Base-by-base conservation (phyloP, 306 rosid genomes). In the Ceratonia siliqua region DNA sequence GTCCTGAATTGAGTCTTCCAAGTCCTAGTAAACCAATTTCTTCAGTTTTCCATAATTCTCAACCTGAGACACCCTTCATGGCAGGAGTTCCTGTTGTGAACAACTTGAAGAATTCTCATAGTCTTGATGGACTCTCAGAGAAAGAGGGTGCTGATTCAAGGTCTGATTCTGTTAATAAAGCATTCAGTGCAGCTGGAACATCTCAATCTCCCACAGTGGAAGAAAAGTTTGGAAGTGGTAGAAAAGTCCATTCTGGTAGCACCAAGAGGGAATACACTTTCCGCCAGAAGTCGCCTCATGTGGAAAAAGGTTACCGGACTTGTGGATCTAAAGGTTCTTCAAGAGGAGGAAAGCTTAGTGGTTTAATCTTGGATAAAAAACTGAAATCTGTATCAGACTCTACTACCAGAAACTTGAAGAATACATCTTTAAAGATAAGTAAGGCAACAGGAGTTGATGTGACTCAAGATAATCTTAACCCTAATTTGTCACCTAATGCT, bases 251-350 rank as follows among this genome's bases (percentile, higher is more conserved):
- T 39, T 80, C 97, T 53, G 71, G 73, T 56, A 77, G 81, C 79
- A 68, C 82, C 46, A 94, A 83, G 86, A 88, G 94, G 85, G 98
- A 94, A 20, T 85, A 85, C 88, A 80, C 88, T 84, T 89, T 91
- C 52, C 92, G 91, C 41, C 97, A 94, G 20, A 91, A 94, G 83
- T 80, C 97, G 42, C 84, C 85, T 68, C 96, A 88, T 32, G 67
- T 85, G 85, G 98, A 90, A 71, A 92, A 92, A 78, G 67, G 84
- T 76, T 80, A 79, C 57, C 91, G 87, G 43, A 87, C 92, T 10
- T 85, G 88, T 61, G 97, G 97, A 59, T 77, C 86, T 36, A 94
- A 94, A 74, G 96, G 94, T 30, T 85, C 91, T 74, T 89, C 89
- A 52, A 85, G 92, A 85, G 84, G 88, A 73, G 95, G 87, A 54